Conservation (phyloP, 1,284 basidiomycete species). For the Pascua sp. region DNA sequence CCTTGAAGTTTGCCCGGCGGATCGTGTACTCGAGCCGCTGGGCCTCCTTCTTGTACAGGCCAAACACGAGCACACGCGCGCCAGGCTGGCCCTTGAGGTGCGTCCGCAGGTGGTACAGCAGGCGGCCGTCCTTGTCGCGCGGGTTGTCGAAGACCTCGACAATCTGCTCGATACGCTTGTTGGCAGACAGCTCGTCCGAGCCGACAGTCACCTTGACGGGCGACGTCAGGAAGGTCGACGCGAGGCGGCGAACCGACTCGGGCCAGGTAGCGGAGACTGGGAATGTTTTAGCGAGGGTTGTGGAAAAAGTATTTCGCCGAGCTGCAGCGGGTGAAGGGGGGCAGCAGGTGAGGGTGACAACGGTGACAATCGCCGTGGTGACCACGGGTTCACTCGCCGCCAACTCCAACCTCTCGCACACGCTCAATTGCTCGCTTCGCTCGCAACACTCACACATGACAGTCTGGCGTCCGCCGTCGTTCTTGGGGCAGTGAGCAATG, state of each 20-base stretch:
- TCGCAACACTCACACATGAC: constrained; percentile 72
- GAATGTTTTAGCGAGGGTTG: neutral
- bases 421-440: no score
- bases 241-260: constrained; percentile 89
- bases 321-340: no score
- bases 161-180: constrained; percentile 73
- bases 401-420: no score
- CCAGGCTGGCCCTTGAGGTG: constrained; percentile 58
- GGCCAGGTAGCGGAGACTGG: constrained; percentile 97
- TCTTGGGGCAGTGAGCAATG: constrained; percentile 70
- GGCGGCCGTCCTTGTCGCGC: constrained; percentile 77
- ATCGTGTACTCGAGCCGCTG: constrained; percentile 82
- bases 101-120: constrained; percentile 62
- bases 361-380: no score
- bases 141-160: constrained; percentile 87
- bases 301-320: no score
- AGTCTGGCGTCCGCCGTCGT: constrained; percentile 66
- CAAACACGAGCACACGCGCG: constrained; percentile 82
- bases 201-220: constrained; percentile 92
- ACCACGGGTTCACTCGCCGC: no score
- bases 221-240: constrained; percentile 78
- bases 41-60: constrained; percentile 96
- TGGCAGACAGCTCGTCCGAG: constrained; percentile 90
- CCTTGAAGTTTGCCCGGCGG: constrained; percentile 71
- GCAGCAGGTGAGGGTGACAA: no score